A percentile compares a stretch with the other conserved stretches of the same genome.
Evolutionary conservation across 1,284 basidiomycete species (phyloP).

Genomic region (Salmacisia buchloeana): DNA sequence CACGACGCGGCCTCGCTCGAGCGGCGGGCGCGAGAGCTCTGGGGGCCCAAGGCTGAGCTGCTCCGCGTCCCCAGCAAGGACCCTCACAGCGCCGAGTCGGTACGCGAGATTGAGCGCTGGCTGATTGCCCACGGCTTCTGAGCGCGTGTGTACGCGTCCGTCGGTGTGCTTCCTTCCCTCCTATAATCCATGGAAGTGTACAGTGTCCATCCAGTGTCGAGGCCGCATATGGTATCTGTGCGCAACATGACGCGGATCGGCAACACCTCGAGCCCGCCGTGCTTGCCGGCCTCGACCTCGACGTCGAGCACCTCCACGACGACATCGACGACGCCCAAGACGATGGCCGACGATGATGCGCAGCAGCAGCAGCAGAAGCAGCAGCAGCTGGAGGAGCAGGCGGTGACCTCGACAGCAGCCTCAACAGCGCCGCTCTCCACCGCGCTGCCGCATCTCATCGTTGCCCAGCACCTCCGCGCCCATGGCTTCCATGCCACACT

Average conservation of each 20-base stretch:
- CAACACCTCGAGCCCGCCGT: neutral
- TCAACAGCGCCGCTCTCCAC: no score
- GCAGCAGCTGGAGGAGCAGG: no score
- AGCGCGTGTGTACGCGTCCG: no score
- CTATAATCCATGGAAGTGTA: neutral
- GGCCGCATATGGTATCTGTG: no score
- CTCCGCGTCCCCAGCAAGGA: neutral
- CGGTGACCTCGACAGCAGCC: no score
- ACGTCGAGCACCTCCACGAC: neutral
- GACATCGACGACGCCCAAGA: neutral
- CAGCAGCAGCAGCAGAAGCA: no score
- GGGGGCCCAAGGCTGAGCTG: neutral
- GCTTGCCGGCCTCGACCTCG: neutral
- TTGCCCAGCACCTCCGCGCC: conserved; percentile 1
- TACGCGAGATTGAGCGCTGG: conserved; percentile 2
- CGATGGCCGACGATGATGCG: neutral
- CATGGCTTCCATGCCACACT: conserved; percentile 4
- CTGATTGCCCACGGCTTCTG: conserved; percentile 1
- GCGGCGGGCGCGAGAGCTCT: neutral
- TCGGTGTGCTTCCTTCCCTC: neutral
- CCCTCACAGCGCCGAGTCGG: neutral
- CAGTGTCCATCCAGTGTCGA: no score
- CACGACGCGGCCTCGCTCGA: neutral
- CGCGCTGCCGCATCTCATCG: conserved; percentile 1
- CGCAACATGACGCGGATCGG: no score